These are phyloP conservation scores for Aspergillus nidulans DNA, from an alignment of 495 filamentous ascomycete genomes.

Conservation along the genomic window DNA sequence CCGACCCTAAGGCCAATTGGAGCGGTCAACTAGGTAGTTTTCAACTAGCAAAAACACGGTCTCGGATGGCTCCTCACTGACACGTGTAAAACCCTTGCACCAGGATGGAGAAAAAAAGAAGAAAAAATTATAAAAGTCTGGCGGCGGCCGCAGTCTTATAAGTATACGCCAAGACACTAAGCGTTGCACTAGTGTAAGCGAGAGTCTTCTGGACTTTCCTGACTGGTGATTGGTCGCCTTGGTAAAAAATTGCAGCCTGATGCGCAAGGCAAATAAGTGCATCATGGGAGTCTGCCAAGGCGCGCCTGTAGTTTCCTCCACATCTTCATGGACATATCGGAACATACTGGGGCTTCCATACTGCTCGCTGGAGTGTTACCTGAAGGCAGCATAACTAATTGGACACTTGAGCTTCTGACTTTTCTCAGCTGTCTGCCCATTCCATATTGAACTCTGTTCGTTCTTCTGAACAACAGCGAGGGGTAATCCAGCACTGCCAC, in stretches of 20 bases:
- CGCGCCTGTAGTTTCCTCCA: neutral
- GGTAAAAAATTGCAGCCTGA: neutral
- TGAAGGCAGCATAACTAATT: neutral
- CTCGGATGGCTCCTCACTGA: slow-evolving; percentile 57
- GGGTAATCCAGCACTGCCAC: neutral
- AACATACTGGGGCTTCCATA: too few species aligned
- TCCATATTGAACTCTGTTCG: neutral
- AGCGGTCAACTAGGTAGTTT: slow-evolving; percentile 53
- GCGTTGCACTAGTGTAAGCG: slow-evolving; percentile 31
- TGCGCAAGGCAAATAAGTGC: neutral
- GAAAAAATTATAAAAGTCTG: slow-evolving; percentile 26
- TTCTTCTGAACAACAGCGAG: neutral
- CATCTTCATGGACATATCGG: too few species aligned
- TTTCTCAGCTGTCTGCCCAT: neutral
- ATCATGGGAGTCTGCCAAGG: neutral
- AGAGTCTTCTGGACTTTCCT: neutral
- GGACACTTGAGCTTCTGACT: neutral
- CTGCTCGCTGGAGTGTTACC: too few species aligned
- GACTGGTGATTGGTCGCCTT: neutral
- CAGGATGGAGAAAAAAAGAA: slow-evolving; percentile 46
- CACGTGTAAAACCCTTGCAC: slow-evolving; percentile 54
- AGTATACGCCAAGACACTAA: slow-evolving; percentile 18
- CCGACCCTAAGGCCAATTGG: slow-evolving; percentile 40
- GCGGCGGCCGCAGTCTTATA: slow-evolving; percentile 8
- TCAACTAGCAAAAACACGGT: slow-evolving; percentile 58